Evolutionary conservation across 2,329 filamentous ascomycete genomes (phyloP).

Genomic region (Exophiala sideris): DNA sequence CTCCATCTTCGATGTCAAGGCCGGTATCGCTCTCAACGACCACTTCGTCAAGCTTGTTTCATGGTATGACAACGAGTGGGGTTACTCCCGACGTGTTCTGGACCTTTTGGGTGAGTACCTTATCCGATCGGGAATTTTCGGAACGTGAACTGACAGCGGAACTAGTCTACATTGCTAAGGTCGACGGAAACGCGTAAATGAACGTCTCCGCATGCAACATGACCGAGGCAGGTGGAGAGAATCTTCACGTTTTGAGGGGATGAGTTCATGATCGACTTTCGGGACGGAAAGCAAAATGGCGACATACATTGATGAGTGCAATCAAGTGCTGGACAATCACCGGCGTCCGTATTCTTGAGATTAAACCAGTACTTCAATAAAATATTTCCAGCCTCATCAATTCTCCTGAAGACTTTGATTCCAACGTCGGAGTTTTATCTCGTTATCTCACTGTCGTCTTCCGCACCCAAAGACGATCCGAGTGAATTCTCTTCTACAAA

Average conservation of each 20-base stretch:
- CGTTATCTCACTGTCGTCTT: background rate
- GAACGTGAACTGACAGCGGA: slow-evolving; percentile 29
- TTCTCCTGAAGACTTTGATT: background rate
- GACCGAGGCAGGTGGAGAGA: background rate
- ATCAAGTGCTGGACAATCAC: slow-evolving; percentile 3
- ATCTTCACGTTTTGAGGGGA: background rate
- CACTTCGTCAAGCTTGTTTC: slow-evolving; percentile 98
- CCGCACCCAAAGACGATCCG: too few species aligned
- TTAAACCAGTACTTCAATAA: background rate
- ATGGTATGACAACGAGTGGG: slow-evolving; percentile 99
- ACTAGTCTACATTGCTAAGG: slow-evolving; percentile 72
- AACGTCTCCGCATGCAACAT: too few species aligned
- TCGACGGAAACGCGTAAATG: slow-evolving; percentile 50
- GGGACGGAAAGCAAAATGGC: slow-evolving; percentile 8
- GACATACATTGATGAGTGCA: slow-evolving; percentile 14
- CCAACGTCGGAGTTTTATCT: background rate
- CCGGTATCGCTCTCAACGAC: slow-evolving; percentile 95
- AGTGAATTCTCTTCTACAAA: too few species aligned
- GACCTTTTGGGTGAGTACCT: slow-evolving; percentile 60
- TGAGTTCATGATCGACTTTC: slow-evolving; percentile 7
- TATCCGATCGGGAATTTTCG: slow-evolving; percentile 13
- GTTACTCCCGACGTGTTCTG: slow-evolving; percentile 93
- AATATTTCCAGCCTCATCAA: slow-evolving; percentile 2
- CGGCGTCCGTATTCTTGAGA: slow-evolving; percentile 13
- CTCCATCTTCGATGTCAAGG: slow-evolving; percentile 99